Evolutionary conservation across 192 early-diverging fungal genomes (phyloP).

Genomic region (Backusella morwellensis): DNA sequence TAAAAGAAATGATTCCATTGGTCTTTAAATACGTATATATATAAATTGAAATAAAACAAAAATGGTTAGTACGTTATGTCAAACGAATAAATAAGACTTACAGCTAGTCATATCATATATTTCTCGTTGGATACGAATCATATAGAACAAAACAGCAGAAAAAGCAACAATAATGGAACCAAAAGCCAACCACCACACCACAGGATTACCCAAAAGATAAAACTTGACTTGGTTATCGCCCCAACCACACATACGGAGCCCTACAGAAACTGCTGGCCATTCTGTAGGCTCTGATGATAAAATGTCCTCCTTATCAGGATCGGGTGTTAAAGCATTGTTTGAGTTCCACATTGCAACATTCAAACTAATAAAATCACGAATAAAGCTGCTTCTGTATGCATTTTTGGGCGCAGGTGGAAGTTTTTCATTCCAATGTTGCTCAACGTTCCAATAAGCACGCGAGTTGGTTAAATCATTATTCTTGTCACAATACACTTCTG

Average conservation of each 20-base stretch:
- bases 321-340: conserved; percentile 93
- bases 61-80: conserved; percentile 48
- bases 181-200: conserved; percentile 85
- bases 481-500: conserved; percentile 89
- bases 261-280: conserved; percentile 86
- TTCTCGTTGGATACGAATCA: conserved; percentile 63
- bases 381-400: conserved; percentile 72
- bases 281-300: conserved; percentile 82
- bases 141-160: conserved; percentile 38
- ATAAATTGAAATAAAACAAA: not conserved
- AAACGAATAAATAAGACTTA: conserved; percentile 26
- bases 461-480: conserved; percentile 53
- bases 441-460: conserved; percentile 90
- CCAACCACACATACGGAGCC: conserved; percentile 94
- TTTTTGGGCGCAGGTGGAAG: conserved; percentile 64
- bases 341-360: conserved; percentile 95
- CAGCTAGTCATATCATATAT: conserved; percentile 50
- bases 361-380: conserved; percentile 82
- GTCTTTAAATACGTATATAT: not conserved
- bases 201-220: conserved; percentile 89
- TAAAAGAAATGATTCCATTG: conserved; percentile 77
- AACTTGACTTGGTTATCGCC: conserved; percentile 82
- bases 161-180: conserved; percentile 49
- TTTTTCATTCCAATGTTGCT: conserved; percentile 77
- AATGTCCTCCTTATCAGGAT: conserved; percentile 87